phyloP scores from a whole-genome alignment of 148 eudicot genomes.

The Hydrangea macrophylla region DNA sequence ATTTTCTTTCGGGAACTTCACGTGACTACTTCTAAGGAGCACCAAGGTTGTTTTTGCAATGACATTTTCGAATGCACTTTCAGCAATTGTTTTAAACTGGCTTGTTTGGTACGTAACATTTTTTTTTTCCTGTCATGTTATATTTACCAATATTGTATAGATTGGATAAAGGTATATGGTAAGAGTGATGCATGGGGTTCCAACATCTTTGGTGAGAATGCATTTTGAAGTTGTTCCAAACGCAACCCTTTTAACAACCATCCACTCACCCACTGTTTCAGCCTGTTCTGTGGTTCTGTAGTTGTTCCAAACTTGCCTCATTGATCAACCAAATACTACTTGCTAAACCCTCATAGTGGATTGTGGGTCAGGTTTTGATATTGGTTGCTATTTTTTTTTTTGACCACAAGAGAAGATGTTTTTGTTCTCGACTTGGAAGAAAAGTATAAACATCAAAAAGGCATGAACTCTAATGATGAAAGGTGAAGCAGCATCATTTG shows the following conservation, averaged over 20 bases:
- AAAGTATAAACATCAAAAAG: slow-evolving; percentile 18
- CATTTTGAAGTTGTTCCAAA: no score
- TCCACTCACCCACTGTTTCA: background rate
- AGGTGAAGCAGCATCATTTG: slow-evolving; percentile 43
- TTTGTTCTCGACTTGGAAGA: slow-evolving; percentile 23
- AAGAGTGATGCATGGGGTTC: no score
- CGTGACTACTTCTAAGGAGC: no score
- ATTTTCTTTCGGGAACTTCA: no score
- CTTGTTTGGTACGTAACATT: no score
- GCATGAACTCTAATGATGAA: slow-evolving; percentile 28
- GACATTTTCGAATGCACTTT: no score
- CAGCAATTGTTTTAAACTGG: no score
- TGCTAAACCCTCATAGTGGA: slow-evolving; percentile 7
- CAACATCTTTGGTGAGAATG: no score
- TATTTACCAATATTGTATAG: no score
- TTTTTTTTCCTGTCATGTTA: no score
- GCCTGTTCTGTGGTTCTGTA: background rate
- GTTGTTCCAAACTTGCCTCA: background rate
- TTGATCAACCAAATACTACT: slow-evolving; percentile 2
- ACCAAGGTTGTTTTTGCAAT: no score
- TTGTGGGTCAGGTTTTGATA: slow-evolving; percentile 12
- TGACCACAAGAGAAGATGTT: slow-evolving; percentile 12
- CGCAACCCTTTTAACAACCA: slow-evolving; percentile 7
- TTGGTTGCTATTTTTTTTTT: slow-evolving; percentile 4
- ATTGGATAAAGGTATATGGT: no score